phyloP scores from a whole-genome alignment of 2,329 filamentous ascomycete genomes.

The Pseudogymnoascus pannorum region DNA sequence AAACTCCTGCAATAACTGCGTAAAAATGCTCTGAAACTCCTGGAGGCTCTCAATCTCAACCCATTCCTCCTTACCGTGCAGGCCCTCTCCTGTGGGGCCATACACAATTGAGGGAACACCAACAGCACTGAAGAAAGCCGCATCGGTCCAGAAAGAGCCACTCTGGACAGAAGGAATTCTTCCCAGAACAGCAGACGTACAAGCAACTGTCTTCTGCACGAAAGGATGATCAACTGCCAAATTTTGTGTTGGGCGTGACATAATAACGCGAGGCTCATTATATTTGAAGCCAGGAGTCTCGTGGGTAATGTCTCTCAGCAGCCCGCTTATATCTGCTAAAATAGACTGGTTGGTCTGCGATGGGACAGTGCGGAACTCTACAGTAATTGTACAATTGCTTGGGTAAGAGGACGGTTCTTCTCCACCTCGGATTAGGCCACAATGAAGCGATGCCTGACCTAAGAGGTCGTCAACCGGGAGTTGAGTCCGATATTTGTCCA shows the following conservation, averaged over 20 bases:
- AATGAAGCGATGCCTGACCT: slow-evolving; percentile 36
- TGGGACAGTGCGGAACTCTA: slow-evolving; percentile 42
- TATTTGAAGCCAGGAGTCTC: slow-evolving; percentile 34
- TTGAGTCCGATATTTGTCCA: slow-evolving; percentile 34
- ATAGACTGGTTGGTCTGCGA: slow-evolving; percentile 35
- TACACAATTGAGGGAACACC: slow-evolving; percentile 41
- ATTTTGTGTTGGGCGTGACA: slow-evolving; percentile 30
- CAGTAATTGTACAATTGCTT: slow-evolving; percentile 38
- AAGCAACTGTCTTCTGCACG: slow-evolving; percentile 16
- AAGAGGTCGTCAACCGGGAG: slow-evolving; percentile 31
- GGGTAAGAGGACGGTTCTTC: slow-evolving; percentile 46
- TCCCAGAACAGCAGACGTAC: slow-evolving; percentile 20
- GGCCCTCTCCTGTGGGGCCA: slow-evolving; percentile 40
- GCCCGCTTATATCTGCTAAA: slow-evolving; percentile 29
- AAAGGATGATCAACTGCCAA: slow-evolving; percentile 23
- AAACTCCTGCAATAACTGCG: no score
- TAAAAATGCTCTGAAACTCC: no score
- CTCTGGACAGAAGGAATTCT: no score
- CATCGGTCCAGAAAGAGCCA: slow-evolving; percentile 41
- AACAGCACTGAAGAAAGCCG: slow-evolving; percentile 36
- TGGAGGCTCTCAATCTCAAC: slow-evolving; percentile 35
- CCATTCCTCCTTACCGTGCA: slow-evolving; percentile 45
- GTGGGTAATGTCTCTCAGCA: slow-evolving; percentile 30
- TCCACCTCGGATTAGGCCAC: slow-evolving; percentile 40
- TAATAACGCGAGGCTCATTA: slow-evolving; percentile 31